Evolutionary conservation across 768 basidiomycete species (phyloP).

Genomic region (Pisolithus sp.): DNA sequence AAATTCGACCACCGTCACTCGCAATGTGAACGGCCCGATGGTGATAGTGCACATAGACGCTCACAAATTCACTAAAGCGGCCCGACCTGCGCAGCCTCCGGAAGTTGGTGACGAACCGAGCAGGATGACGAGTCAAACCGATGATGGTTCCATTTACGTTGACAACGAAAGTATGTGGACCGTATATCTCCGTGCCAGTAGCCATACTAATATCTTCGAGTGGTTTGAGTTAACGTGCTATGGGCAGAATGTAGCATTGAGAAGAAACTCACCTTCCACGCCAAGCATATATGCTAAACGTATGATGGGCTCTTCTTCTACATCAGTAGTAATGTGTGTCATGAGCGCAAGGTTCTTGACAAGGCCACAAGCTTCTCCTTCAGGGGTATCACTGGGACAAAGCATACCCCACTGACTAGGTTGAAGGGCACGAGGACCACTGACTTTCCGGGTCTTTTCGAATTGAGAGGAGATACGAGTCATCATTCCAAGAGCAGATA

Average conservation of each 20-base stretch:
- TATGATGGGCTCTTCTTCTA: conserved; percentile 91
- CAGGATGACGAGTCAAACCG: conserved; percentile 82
- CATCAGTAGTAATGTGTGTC: conserved; percentile 99
- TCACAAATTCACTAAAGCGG: conserved; percentile 91
- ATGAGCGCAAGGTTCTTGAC: conserved; percentile 98
- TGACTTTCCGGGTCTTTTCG: conserved; percentile 98
- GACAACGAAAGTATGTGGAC: conserved; percentile 87
- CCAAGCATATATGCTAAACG: conserved; percentile 91
- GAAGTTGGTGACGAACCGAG: conserved; percentile 84
- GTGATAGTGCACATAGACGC: conserved; percentile 93
- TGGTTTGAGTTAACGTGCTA: conserved; percentile 8
- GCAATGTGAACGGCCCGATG: conserved; percentile 94
- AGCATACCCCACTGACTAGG: conserved; percentile 99
- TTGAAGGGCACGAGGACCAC: conserved; percentile 92
- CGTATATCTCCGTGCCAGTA: conserved; percentile 94
- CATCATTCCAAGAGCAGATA: conserved; percentile 99
- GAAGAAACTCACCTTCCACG: conserved; percentile 68
- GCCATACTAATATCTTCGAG: conserved; percentile 78
- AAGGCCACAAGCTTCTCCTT: conserved; percentile 98
- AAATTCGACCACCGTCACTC: conserved; percentile 95
- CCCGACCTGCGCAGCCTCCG: conserved; percentile 89
- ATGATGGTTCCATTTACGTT: conserved; percentile 96
- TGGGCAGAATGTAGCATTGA: conserved; percentile 6
- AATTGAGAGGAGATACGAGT: conserved; percentile 98
- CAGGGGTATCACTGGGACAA: conserved; percentile 97